Evolutionary conservation across 768 basidiomycete genomes (phyloP).

Genomic region (Termitomyces sp.): DNA sequence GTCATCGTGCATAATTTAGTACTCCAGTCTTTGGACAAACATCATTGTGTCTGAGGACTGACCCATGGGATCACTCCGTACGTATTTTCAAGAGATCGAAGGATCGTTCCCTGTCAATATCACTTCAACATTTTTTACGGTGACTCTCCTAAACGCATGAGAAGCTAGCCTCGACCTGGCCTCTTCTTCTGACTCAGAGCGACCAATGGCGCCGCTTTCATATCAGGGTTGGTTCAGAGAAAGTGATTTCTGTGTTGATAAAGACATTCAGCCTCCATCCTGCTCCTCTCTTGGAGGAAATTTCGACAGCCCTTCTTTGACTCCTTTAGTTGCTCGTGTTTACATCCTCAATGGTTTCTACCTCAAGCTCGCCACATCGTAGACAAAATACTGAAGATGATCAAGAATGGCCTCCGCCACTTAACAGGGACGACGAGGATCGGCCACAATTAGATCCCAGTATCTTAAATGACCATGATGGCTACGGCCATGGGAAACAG

Average conservation of each 20-base stretch:
- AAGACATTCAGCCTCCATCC: neutral
- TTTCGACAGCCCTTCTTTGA: too few relatives aligned
- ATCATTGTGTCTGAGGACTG: neutral
- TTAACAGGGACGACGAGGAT: neutral
- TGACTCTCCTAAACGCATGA: neutral
- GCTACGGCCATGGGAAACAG: neutral
- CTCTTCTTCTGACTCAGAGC: neutral
- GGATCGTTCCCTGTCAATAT: neutral
- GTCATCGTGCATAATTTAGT: neutral
- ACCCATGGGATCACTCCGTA: neutral
- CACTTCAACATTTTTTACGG: neutral
- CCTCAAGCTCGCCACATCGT: neutral
- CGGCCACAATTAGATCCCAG: neutral
- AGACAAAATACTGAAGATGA: neutral
- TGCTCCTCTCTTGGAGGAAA: neutral
- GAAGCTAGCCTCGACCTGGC: neutral
- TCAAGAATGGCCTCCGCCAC: neutral
- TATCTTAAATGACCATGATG: neutral
- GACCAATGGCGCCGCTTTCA: neutral
- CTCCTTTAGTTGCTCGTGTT: too few relatives aligned
- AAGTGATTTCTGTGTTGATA: neutral
- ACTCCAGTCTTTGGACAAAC: neutral
- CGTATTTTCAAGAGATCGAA: neutral
- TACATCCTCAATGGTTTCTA: neutral
- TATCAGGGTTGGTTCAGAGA: neutral